Base-by-base conservation (phyloP, 2,329 filamentous ascomycete species). In the Tolypocladium sp. region DNA sequence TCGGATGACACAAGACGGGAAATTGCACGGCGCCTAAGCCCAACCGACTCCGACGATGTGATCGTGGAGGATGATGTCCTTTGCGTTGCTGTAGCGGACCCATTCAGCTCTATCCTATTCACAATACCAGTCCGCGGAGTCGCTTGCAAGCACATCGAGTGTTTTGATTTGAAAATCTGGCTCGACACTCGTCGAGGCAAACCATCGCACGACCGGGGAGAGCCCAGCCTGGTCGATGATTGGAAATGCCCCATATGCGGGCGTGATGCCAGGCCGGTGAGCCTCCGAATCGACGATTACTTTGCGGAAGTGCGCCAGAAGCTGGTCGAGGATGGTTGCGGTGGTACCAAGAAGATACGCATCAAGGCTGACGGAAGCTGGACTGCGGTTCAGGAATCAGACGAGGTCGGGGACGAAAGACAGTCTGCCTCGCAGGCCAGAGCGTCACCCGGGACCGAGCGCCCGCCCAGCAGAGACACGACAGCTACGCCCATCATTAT, bases 241-340 rank as follows among this genome's bases (percentile, higher is more conserved):
- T 97, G 92, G 92, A 88, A 83, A 63, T 99, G 94, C 66, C 94
- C 94, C 0, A 84, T 96, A 37, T 97, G 93, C 71, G 79, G 79
- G 33, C 77, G 75, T 38, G 92, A 97, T 71, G 91, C 89, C 13
- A 82, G 92, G 17, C 94, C 93, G 0, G 77, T 79, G 30, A 82
- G 77, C 61, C 80, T 97, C 1, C 72, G 85, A 2, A 76, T 93
- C 7, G 92, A 97, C 67, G 82, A 82, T 2, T 97, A 92, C 69
- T 77, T 97, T 52, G 68, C 79, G 15, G 73, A 82, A 0, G 84
- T 97, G 0, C 80, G 85, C 17, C 66, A 72, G 1, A 70, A 80
- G 54, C 75, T 95, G 9, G 37, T 67, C 5, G 58, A 60, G 13
- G 58, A 58, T 7, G 64, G 66, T 1, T 62, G 64, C 12, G 56